Percentiles rank a stretch among this genome's conserved stretches.
phyloP scores from a whole-genome alignment of 2,329 filamentous ascomycete species.

The Huntiella savannae region DNA sequence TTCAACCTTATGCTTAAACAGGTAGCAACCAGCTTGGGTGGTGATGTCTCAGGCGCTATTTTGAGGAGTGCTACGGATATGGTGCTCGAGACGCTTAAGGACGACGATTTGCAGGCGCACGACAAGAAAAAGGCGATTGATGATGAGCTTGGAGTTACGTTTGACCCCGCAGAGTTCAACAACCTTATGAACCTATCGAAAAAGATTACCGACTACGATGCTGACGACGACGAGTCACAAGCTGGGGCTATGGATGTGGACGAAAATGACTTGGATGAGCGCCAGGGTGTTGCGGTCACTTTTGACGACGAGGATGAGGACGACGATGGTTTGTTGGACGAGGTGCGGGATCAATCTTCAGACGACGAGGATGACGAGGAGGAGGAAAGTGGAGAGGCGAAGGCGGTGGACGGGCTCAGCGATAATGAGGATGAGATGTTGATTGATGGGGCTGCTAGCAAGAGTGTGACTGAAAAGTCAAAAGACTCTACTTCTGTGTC shows the following conservation, averaged over 20 bases:
- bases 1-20: slow-evolving; percentile 90
- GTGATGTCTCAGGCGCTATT: slow-evolving; percentile 74
- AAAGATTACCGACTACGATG: slow-evolving; percentile 97
- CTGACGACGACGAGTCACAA: slow-evolving; percentile 58
- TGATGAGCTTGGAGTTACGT: slow-evolving; percentile 66
- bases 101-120: slow-evolving; percentile 87
- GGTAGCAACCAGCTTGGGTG: slow-evolving; percentile 65
- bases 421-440: slow-evolving; percentile 69
- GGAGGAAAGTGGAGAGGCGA: slow-evolving; percentile 30
- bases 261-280: slow-evolving; percentile 68
- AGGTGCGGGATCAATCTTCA: slow-evolving; percentile 74
- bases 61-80: slow-evolving; percentile 88
- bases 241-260: slow-evolving; percentile 22
- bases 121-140: slow-evolving; percentile 98
- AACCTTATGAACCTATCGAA: slow-evolving; percentile 91
- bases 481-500: slow-evolving; percentile 44
- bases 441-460: slow-evolving; percentile 47
- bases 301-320: slow-evolving; percentile 87
- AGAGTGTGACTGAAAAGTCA: slow-evolving; percentile 18
- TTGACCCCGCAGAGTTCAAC: slow-evolving; percentile 85
- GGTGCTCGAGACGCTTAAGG: slow-evolving; percentile 77
- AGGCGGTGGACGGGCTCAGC: slow-evolving; percentile 21
- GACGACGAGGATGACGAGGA: slow-evolving; percentile 57
- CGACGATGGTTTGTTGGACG: slow-evolving; percentile 56
- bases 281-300: slow-evolving; percentile 90